Percentiles rank a stretch among this genome's conserved stretches.
These are phyloP conservation scores for Anthostomella pinea DNA, from an alignment of 2,329 filamentous ascomycete species.

Conservation along the genomic window DNA sequence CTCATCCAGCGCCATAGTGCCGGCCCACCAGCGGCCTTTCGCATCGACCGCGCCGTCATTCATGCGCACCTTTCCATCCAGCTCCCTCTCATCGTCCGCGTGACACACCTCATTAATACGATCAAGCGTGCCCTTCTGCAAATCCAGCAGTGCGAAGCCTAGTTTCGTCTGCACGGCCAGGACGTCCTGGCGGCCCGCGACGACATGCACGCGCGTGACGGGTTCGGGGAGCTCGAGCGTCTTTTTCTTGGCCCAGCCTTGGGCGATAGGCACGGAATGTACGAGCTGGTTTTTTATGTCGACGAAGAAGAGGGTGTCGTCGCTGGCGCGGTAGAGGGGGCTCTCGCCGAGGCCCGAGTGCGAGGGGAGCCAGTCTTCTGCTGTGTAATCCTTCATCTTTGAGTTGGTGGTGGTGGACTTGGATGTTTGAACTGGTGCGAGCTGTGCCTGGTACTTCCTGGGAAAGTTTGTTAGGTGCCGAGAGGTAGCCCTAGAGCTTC, in stretches of 20 bases:
- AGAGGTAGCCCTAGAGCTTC: too few relatives aligned
- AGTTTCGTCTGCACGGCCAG: slow-evolving; percentile 21
- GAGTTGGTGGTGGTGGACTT: neutral
- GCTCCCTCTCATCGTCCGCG: slow-evolving; percentile 4
- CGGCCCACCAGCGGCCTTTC: slow-evolving; percentile 23
- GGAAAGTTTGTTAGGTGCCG: too few relatives aligned
- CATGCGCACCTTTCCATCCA: slow-evolving; percentile 22
- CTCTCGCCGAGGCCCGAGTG: slow-evolving; percentile 22
- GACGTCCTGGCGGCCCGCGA: slow-evolving; percentile 14
- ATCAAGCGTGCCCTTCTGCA: slow-evolving; percentile 14
- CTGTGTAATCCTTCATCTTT: slow-evolving; percentile 22
- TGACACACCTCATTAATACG: slow-evolving; percentile 14
- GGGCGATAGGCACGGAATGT: slow-evolving; percentile 14
- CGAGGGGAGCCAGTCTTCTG: slow-evolving; percentile 24
- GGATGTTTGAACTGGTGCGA: too few relatives aligned
- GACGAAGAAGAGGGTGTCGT: slow-evolving; percentile 25
- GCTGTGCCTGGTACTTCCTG: too few relatives aligned
- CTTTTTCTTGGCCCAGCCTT: slow-evolving; percentile 14
- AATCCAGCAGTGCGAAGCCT: slow-evolving; percentile 19
- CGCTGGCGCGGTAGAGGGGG: slow-evolving; percentile 22
- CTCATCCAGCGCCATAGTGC: slow-evolving; percentile 24
- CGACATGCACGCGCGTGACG: slow-evolving; percentile 19
- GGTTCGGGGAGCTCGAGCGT: slow-evolving; percentile 16
- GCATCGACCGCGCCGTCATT: slow-evolving; percentile 25
- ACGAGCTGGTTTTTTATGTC: slow-evolving; percentile 25